Conservation (phyloP, 2,329 filamentous ascomycete species). For the Alternaria gansuensis region DNA sequence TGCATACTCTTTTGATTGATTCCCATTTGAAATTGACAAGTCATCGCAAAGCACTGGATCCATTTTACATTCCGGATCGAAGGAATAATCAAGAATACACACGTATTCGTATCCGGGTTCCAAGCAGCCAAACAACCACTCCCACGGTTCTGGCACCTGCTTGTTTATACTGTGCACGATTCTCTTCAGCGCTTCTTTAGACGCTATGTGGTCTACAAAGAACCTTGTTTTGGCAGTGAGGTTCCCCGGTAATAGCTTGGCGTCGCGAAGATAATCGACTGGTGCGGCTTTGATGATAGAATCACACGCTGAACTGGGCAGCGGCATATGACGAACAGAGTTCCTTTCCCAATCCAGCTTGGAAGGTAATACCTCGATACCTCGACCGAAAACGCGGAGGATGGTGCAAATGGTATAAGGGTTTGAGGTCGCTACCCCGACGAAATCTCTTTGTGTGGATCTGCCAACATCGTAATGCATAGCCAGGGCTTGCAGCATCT, state of each 20-base stretch:
- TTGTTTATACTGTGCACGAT: constrained; percentile 14
- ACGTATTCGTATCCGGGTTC: constrained; percentile 20
- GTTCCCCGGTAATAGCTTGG: not conserved
- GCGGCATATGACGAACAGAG: constrained; percentile 3
- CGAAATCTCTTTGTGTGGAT: constrained; percentile 1
- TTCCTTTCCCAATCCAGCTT: constrained; percentile 11
- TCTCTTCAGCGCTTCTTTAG: not conserved
- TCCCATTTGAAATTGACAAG: not conserved
- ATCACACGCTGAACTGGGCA: constrained; percentile 1
- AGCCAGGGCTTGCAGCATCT: constrained; percentile 22
- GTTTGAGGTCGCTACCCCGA: constrained; percentile 13
- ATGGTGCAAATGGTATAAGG: constrained; percentile 17
- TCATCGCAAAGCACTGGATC: not conserved
- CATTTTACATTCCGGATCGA: constrained; percentile 4
- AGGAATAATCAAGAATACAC: constrained; percentile 15
- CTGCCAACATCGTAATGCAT: constrained; percentile 20
- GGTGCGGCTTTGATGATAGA: constrained; percentile 13
- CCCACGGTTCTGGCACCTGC: constrained; percentile 7
- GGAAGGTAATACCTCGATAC: constrained; percentile 22
- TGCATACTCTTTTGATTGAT: not conserved
- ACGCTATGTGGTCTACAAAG: constrained; percentile 9
- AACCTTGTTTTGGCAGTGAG: constrained; percentile 14
- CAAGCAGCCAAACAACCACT: constrained; percentile 19
- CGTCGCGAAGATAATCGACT: constrained; percentile 6
- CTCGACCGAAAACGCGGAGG: constrained; percentile 22